Conservation (phyloP, 306 rosid genomes). For the Rosa rugosa region DNA sequence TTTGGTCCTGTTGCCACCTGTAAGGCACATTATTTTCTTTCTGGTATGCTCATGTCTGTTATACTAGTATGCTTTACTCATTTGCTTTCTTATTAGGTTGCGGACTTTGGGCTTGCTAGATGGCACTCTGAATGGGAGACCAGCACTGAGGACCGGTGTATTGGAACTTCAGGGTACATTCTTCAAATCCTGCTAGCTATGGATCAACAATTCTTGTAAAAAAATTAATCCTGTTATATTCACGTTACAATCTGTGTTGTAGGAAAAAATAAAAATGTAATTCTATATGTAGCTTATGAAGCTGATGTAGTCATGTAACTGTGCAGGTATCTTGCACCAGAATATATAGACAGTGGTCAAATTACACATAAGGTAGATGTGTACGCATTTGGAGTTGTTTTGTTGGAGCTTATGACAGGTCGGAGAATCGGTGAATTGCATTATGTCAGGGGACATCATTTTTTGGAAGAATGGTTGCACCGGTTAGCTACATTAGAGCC, state of each 20-base stretch:
- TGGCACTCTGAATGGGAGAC: constrained; percentile 80
- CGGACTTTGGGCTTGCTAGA: constrained; percentile 93
- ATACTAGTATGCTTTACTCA: constrained; percentile 5
- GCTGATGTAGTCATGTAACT: constrained; percentile 15
- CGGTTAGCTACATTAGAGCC: constrained; percentile 55
- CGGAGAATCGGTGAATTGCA: constrained; percentile 62
- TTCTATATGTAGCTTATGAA: constrained; percentile 20
- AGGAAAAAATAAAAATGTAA: background rate
- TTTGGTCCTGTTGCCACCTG: background rate
- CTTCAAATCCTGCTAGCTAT: background rate
- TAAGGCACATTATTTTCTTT: background rate
- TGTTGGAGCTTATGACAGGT: constrained; percentile 76
- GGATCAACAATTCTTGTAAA: background rate
- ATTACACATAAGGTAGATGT: constrained; percentile 83
- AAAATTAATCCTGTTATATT: background rate
- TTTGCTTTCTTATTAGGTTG: constrained; percentile 53
- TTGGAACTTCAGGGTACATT: constrained; percentile 74
- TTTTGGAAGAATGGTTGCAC: constrained; percentile 60
- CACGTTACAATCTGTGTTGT: background rate
- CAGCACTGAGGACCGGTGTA: constrained; percentile 53
- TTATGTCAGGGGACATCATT: constrained; percentile 43
- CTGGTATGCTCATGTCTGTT: background rate
- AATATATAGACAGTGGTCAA: constrained; percentile 67
- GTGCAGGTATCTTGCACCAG: constrained; percentile 88
- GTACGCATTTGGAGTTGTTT: constrained; percentile 82